Percentiles rank a stretch among this genome's conserved stretches.
Evolutionary conservation across 371 early-diverging fungal species (phyloP).

Genomic region (Mucor ambiguus): DNA sequence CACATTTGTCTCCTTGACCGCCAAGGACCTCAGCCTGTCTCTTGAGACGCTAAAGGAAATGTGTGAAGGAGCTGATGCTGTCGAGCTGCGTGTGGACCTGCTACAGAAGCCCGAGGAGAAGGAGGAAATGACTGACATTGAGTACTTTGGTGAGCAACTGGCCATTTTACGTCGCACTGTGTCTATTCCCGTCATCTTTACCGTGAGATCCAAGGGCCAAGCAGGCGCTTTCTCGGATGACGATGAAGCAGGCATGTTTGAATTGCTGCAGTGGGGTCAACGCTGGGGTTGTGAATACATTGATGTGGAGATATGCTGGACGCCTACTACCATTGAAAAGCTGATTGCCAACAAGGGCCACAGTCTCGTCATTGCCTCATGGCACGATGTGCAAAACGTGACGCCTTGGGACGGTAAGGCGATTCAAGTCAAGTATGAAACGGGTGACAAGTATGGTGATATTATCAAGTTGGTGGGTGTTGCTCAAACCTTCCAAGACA

Average conservation of each 20-base stretch:
- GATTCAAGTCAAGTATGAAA: slow-evolving; percentile 60
- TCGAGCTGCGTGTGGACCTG: slow-evolving; percentile 94
- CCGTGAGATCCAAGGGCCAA: slow-evolving; percentile 88
- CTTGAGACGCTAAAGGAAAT: slow-evolving; percentile 56
- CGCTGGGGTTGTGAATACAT: slow-evolving; percentile 93
- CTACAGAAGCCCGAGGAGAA: slow-evolving; percentile 55
- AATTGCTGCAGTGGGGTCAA: slow-evolving; percentile 69
- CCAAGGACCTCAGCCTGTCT: slow-evolving; percentile 65
- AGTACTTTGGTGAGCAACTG: slow-evolving; percentile 80
- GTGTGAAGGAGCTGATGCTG: slow-evolving; percentile 83
- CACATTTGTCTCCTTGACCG: slow-evolving; percentile 91
- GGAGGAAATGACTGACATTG: slow-evolving; percentile 45
- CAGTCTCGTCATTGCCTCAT: slow-evolving; percentile 81
- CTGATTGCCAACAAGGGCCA: slow-evolving; percentile 60
- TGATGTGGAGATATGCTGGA: slow-evolving; percentile 82
- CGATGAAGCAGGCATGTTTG: slow-evolving; percentile 63
- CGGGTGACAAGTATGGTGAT: slow-evolving; percentile 68
- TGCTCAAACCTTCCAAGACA: slow-evolving; percentile 77
- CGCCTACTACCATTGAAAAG: slow-evolving; percentile 44
- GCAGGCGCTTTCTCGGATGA: slow-evolving; percentile 85
- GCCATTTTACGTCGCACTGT: slow-evolving; percentile 71
- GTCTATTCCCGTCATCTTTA: slow-evolving; percentile 87
- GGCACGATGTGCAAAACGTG: slow-evolving; percentile 79
- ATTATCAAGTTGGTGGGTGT: slow-evolving; percentile 90
- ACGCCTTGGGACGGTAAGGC: slow-evolving; percentile 66